Base-by-base conservation (phyloP, 208 protist genomes). In the Zelonia costaricensis region DNA sequence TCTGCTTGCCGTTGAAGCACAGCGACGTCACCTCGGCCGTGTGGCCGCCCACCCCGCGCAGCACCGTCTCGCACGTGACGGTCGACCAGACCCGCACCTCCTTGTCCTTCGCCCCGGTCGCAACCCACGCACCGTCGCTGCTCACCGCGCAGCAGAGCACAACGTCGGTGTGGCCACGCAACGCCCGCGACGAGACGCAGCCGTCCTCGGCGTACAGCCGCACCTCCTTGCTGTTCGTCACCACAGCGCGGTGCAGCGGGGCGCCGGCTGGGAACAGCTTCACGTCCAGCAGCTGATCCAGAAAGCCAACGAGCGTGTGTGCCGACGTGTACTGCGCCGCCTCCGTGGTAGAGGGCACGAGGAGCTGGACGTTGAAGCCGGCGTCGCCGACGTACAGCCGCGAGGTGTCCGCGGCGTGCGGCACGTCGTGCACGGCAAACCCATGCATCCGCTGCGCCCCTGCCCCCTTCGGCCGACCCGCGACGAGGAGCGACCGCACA, bases 151-250 rank as follows among this genome's bases (percentile, higher is more conserved):
- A 90, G 42, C 72, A 82, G 36, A 97, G 74, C 23, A 97, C 88
- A 23, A 93, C 74, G 56, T 96, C 93, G 27, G 51, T 49, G 69
- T 97, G 93, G 1, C 91, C 93, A 43, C 74, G 76, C 46, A 97
- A 81, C 23, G 64, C 60, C 27, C 62, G 58, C 28, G 78, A 64
- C 0, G 88, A 93, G 47, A 94, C 71, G 53, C 84, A 89, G 30
- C 80, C 82, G 18, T 52, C 44, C 4, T 67, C 65, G 2, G 62
- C 48, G 67, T 87, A 95, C 38, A 93, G 82, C 16, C 80, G 75
- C n/a, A 95, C 84, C 18, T 92, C 87, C 36, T 86, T 89, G 68
- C 85, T 93, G 70, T 97, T 97, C 45, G 77, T 94, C 42, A 94
- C 87, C 16, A 94, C 69, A 7, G 88, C 59, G 22, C 84, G 83